Base-by-base conservation (phyloP, 352 stramenopile species). In the Detonula confervacea region DNA sequence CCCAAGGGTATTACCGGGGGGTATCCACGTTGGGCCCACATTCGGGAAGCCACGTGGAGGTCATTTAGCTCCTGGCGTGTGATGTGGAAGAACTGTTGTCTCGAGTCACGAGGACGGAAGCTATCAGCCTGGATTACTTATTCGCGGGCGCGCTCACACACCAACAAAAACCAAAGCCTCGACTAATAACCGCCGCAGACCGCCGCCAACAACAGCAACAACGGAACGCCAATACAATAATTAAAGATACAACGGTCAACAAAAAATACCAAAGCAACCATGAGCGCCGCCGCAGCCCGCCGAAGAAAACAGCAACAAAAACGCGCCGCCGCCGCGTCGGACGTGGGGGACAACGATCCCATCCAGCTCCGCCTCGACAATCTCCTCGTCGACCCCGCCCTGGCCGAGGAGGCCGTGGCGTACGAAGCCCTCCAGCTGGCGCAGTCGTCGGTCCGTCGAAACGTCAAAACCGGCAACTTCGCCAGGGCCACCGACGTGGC, bases 401-500 rank as follows among this genome's bases (percentile, higher is more conserved):
- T 85, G 3, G 66, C 62, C 18, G 79, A 90, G 33, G 88, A 93
- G 77, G 65, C 74, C 1, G 90, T 81, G 7, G 88, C 88, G 0
- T 93, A 93, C 55, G 88, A 93, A 81, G 88, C 88, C 12, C 68
- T 93, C 24, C 88, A 93, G 52, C 62, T 93, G 0, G 88, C 88
- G 1, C 88, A 93, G 72, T 89, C 77, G 2, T 56, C 81, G 60
- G 80, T 93, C 22, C 76, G 86, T 44, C 87, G 90, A 49, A 84
- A 84, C 57, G 80, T 92, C 29, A 74, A 91, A 16, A 20, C 68
- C 9, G 79, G 72, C n/a, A 83, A 91, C 7, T 88, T 81, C 69
- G 30, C 33, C 14, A 67, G 77, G 16, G 88, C 84, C 14, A 60
- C 75, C 9, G 77, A 86, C 16, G 66, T 89, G 20, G 86, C 82